Base-by-base conservation (phyloP, 805 yeast genomes). In the Candida sanyiensis region DNA sequence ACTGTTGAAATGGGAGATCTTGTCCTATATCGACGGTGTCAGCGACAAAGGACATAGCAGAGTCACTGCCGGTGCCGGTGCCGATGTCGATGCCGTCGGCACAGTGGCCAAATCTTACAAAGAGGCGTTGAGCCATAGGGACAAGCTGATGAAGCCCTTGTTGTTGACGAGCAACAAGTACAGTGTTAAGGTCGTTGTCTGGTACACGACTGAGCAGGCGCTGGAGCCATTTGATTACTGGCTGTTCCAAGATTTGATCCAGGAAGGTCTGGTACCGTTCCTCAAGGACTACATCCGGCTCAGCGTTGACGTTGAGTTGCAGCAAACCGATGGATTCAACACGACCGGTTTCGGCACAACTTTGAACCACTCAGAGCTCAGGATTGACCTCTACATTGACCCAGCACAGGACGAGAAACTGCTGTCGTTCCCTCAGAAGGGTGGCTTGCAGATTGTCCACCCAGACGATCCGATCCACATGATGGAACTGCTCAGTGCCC, bases 401-500 rank as follows among this genome's bases (percentile, higher is more conserved):
- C 24, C 7, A 13, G 25, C 16, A 7, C 27, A 23, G 3, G 12
- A 20, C 16, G 22, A 33, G 5, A n/a, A 7, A 3, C n/a, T 29
- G 9, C 13, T 22, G 19, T 24, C 42, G 2, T 8, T 20, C 11
- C 39, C 36, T 16, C 41, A 28, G 11, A 34, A 39, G 20, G 42
- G 38, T 1, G 42, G 42, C 5, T 7, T 39, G 8, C 38, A 35
- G 21, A 13, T 30, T 6, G 11, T 33, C 5, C 17, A 28, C n/a
- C 11, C 21, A 7, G 4, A 6, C 5, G 26, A 35, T 26, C 40
- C 40, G 11, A 39, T 43, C 12, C 30, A 37, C 15, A 20, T 39
- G 3, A 17, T 39, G 21, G 44, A 43, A 20, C 17, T 11, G 6
- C 13, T 39, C 13, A 29, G 30, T 3, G 46, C 36, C 3, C 43